Evolutionary conservation across 257 asterid species (phyloP).

Genomic region (Fraxinus americana): DNA sequence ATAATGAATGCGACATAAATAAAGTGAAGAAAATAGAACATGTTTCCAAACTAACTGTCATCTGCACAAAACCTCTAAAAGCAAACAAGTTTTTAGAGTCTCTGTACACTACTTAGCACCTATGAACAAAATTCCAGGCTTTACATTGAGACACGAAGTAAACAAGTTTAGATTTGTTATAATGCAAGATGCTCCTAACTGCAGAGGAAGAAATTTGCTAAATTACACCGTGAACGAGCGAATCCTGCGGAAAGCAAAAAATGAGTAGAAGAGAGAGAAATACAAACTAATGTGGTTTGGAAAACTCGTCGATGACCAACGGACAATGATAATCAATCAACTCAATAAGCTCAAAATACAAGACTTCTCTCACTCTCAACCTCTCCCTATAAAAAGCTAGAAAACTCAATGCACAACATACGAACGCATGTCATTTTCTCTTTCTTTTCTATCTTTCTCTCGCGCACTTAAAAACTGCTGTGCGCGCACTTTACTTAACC

Average conservation of each 20-base stretch:
- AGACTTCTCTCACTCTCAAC: background rate
- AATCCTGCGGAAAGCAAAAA: background rate
- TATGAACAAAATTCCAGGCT: background rate
- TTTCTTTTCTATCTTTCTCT: background rate
- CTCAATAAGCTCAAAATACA: background rate
- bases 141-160: background rate
- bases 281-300: background rate
- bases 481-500: background rate
- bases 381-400: background rate
- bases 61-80: background rate
- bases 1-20: background rate
- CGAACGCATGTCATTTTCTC: background rate
- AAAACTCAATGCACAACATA: background rate
- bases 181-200: background rate
- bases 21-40: background rate
- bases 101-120: background rate
- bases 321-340: no score
- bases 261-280: background rate
- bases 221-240: background rate
- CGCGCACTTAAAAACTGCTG: background rate
- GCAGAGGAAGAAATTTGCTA: background rate
- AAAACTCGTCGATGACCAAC: no score
- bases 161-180: background rate
- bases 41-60: background rate
- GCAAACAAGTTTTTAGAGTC: background rate